A percentile compares a stretch with the other conserved stretches of the same genome.
Conservation (phyloP, 345 rosid species). For the Draba incana region DNA sequence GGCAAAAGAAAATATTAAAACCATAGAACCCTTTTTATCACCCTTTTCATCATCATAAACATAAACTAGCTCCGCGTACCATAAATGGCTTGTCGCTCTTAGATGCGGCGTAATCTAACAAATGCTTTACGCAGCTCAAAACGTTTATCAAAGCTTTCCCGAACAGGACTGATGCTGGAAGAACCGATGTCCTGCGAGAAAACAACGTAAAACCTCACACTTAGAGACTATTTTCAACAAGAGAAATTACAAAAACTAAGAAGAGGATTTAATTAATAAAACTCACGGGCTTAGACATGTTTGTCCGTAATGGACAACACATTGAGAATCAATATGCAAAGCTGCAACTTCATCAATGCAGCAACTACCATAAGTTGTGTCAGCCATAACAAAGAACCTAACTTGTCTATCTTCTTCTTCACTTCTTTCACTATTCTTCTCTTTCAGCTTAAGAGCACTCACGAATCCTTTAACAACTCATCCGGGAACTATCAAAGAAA, state of each 20-base stretch:
- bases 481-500: slow-evolving; percentile 70
- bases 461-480: slow-evolving; percentile 76
- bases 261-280: neutral
- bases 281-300: slow-evolving; percentile 95
- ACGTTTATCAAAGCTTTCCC: slow-evolving; percentile 67
- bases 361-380: slow-evolving; percentile 88
- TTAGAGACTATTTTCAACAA: neutral
- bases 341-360: slow-evolving; percentile 96
- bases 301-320: slow-evolving; percentile 91
- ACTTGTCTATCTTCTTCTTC: slow-evolving; percentile 49
- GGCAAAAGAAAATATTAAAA: neutral
- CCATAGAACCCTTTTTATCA: neutral
- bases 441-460: slow-evolving; percentile 46
- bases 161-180: slow-evolving; percentile 81
- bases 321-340: slow-evolving; percentile 67
- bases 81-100: slow-evolving; percentile 55
- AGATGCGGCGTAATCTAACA: slow-evolving; percentile 41
- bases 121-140: slow-evolving; percentile 51
- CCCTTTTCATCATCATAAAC: neutral
- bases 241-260: neutral
- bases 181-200: slow-evolving; percentile 67
- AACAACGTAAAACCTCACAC: neutral
- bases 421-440: slow-evolving; percentile 28
- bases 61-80: slow-evolving; percentile 48
- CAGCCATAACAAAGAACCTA: slow-evolving; percentile 83